Percentiles rank a stretch among this genome's conserved stretches.
Conservation (phyloP, 164 flowering plant species). For the Aristolochia contorta region DNA sequence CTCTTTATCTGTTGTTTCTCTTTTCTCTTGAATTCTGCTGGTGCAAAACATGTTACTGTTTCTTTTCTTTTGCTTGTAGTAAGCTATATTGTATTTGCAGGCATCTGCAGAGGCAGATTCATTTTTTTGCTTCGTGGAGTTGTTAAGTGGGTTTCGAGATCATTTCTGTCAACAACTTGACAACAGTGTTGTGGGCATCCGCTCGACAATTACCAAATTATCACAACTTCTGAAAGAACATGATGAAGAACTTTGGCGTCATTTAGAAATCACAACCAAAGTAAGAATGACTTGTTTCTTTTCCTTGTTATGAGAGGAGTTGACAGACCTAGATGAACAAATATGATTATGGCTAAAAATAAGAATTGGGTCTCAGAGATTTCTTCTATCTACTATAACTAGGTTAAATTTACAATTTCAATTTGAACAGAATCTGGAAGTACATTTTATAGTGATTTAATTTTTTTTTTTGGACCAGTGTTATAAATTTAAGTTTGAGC, state of each 20-base stretch:
- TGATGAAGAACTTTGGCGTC: constrained; percentile 99
- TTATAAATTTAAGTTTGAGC: too few species aligned
- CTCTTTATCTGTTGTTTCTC: neutral
- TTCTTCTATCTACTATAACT: too few species aligned
- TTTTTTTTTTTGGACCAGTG: too few species aligned
- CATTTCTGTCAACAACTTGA: constrained; percentile 94
- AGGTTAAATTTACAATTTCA: too few species aligned
- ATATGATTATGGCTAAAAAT: neutral
- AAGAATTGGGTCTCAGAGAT: neutral
- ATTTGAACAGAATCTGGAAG: too few species aligned
- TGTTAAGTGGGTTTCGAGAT: constrained; percentile 89
- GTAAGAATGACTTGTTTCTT: constrained; percentile 30
- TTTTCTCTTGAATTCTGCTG: neutral
- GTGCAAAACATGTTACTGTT: neutral
- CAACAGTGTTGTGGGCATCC: constrained; percentile 94
- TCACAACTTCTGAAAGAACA: constrained; percentile 82
- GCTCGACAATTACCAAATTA: constrained; percentile 75
- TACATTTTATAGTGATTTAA: too few species aligned
- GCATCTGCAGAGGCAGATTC: constrained; percentile 88
- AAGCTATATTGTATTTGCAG: constrained; percentile 34
- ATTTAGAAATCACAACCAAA: constrained; percentile 93
- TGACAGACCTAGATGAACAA: too few species aligned
- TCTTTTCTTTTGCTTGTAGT: neutral
- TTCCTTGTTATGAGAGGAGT: neutral
- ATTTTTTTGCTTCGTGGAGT: constrained; percentile 93